Evolutionary conservation across 2,329 filamentous ascomycete genomes (phyloP), one percentile per base, ranked within the genome.

Genomic region (Talaromyces islandicus): DNA sequence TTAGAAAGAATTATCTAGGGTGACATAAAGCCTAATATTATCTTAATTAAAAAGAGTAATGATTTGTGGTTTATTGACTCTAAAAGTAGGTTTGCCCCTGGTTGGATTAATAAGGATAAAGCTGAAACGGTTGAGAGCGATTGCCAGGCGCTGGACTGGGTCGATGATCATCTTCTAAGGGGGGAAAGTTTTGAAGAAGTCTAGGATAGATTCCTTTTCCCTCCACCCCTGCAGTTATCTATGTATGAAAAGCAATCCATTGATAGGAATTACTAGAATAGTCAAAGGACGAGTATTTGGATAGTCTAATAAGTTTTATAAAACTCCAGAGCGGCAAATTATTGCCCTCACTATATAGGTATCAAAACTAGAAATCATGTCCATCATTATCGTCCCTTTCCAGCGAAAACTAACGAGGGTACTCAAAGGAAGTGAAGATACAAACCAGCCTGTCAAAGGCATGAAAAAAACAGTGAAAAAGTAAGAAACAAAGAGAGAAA

Each of bases 41-140:
- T 55, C 48, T 21, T 59, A n/a, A 38, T 59, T 9, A 51, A 59
- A 19, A 21, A 30, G 9, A 53, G 54, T 9, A 27, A 59, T 32
- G 25, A 54, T 19, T 3, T 52, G 48, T 59, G 50, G 50, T 52
- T 59, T 11, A 35, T 59, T 35, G 50, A 59, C 41, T 59, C 50
- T 50, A 50, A 51, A 5, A 51, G 57, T 2, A 52, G 57, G 24
- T 59, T 30, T 24, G 54, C 57, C 21, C 24, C n/a, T 14, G 51
- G 51, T 41, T 59, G 57, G 57, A 41, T 59, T 19, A 51, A 54
- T 59, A 27, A 48, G 57, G 51, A 54, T 14, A 54, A 46, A 35
- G 57, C 57, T 32, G 50, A 54, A 21, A 54, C 57, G 2, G 14
- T 46, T 24, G 51, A 59, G 51, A 38, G 57, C 11, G 57, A 59